phyloP scores from a whole-genome alignment of 306 rosid species.

The Fagus sylvatica region DNA sequence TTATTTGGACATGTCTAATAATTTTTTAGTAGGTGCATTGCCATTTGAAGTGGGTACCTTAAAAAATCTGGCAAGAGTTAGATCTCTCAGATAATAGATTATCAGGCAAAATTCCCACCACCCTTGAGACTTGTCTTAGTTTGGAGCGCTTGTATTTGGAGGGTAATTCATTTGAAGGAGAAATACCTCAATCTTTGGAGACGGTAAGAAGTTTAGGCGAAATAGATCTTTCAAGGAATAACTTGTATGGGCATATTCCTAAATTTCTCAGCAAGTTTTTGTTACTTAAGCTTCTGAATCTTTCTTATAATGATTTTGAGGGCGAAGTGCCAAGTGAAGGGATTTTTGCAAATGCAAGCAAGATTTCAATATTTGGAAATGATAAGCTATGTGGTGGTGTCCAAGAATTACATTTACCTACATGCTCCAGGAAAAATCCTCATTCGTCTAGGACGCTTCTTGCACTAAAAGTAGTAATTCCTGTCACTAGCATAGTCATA shows the following conservation, averaged over 20 bases:
- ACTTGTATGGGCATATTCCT: conserved; percentile 41
- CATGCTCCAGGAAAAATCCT: conserved; percentile 19
- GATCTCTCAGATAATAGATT: conserved; percentile 37
- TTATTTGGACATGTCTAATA: conserved; percentile 39
- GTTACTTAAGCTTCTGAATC: conserved; percentile 27
- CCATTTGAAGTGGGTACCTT: conserved; percentile 41
- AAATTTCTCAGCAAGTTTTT: conserved; percentile 26
- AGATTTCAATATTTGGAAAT: conserved; percentile 33
- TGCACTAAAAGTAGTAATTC: conserved; percentile 25
- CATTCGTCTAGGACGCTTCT: not conserved
- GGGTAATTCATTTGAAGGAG: conserved; percentile 38
- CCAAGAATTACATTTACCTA: conserved; percentile 29
- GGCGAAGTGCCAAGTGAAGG: conserved; percentile 38
- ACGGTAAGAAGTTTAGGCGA: conserved; percentile 37
- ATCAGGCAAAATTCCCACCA: conserved; percentile 35
- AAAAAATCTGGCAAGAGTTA: conserved; percentile 18
- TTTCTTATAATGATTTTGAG: conserved; percentile 39
- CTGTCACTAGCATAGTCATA: conserved; percentile 20
- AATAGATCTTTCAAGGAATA: conserved; percentile 35
- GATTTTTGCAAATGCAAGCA: conserved; percentile 31
- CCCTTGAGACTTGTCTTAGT: conserved; percentile 34
- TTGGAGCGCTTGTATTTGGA: conserved; percentile 35
- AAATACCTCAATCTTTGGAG: conserved; percentile 35
- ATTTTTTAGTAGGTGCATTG: conserved; percentile 33
- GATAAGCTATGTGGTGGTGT: conserved; percentile 39